Evolutionary conservation across 2,329 filamentous ascomycete species (phyloP), one percentile per base, ranked within the genome.

Genomic region (Aspergillus pseudoviridinutans): DNA sequence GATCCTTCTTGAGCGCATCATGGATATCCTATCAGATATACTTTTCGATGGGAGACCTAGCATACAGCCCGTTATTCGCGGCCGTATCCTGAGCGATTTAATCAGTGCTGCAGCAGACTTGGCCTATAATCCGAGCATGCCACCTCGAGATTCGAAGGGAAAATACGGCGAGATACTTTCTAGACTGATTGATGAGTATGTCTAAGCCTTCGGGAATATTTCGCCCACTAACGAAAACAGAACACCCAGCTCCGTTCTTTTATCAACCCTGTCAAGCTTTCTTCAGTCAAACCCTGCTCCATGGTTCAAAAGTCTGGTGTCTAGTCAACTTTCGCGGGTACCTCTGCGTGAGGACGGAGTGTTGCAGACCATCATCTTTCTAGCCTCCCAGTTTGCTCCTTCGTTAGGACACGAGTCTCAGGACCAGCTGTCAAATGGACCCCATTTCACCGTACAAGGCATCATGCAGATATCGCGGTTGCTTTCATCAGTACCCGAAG

Each of bases 381-480:
- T 78, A 42, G 73, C 74, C 4, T 76, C 74, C 14, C 75, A 77
- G 58, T 73, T 77, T 51, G 70, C 74, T 0, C 75, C 75, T 8
- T 67, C 71, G 1, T 63, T 78, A 9, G 75, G 74, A 3, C 64
- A 72, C 12, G 70, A 70, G 57, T 63, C 68, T 6, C 68, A 72
- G 50, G 58, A 53, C 4, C 61, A 68, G 42, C 56, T 62, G 14
- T 69, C 70, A 1, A 67, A 63, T 52, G 75, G 74, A 0, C 74
- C 76, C 10, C 70, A 70, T 52, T 71, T 78, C 20, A 78, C 76
- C 3, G 71, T 78, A 5, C 73, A 77, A 55, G 73, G 74, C 2
- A 77, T 78, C 9, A 77, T 77, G 74, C 76, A 77, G 50, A 73
- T 71, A 2, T 78, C 76, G 4, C 70, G 69, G 28, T 60, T 78